Base-by-base conservation (phyloP, 208 protist genomes). In the Acanthamoeba castellanii region DNA sequence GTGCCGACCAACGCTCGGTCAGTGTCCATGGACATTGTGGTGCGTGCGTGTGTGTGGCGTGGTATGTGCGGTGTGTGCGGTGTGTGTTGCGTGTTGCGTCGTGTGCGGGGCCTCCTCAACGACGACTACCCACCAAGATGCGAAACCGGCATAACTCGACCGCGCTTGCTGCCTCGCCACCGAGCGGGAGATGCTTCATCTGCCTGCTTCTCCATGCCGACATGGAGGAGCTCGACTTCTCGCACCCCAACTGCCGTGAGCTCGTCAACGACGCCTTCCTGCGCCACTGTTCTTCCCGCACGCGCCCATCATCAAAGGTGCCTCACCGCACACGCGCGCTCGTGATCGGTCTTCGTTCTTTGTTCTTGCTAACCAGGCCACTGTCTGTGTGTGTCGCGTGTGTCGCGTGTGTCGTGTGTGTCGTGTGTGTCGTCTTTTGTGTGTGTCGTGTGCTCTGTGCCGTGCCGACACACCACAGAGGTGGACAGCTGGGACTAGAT, bases 151-250 rank as follows among this genome's bases (percentile, higher is more conserved):
- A 42, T 82, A 11, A 25, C 7, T 82, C 74, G 34, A 27, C 74
- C 3, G 74, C 34, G 13, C 74, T 82, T 0, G 74, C 74, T 82
- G 6, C 42, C 74, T 82, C 4, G 25, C 11, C 18, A 30, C 74
- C 14, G 42, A 82, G 27, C 74, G 74, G 1, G 74, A 82, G 74
- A 27, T 82, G 32, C n/a, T n/a, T n/a, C n/a, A 14, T n/a, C 5
- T 42, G 74, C 5, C 74, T 82, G 32, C 74, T 82, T 2, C 11
- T 82, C 2, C 30, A 82, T 50, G 8, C 34, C 74, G 74, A 82
- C 74, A 82, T 52, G 32, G 74, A 82, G 42, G 74, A 82, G 30
- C 74, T 82, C 34, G 42, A 82, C 34, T 82, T 82, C 27, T 37
- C 74, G 0, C 74, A 82, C 42, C 74, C 74, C 42, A 42, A 52